Evolutionary conservation across 345 rosid species (phyloP), one percentile per base, ranked within the genome.

Genomic region (Abelmoschus esculentus): DNA sequence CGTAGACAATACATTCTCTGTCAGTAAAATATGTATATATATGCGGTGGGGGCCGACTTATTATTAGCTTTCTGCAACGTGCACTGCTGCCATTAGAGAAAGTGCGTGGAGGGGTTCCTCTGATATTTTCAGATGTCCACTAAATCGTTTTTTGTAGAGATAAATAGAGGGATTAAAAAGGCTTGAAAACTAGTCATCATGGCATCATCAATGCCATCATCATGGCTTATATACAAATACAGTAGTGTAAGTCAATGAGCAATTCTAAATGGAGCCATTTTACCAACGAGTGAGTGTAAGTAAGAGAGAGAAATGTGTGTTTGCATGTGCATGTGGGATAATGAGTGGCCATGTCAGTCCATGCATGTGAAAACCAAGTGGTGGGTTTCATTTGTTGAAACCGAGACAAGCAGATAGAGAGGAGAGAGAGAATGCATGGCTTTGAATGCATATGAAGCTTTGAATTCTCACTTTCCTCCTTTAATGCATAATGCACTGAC

Each of bases 321-420:
- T 70, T 70, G 73, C 66, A 70, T 70, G 57, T 70, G 66, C 73
- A 59, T 59, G 73, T 58, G 73, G 57, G 40, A 70, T 70, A 70
- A 70, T 70, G 73, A 59, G 73, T 70, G 73, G 66, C 73, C 5
- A 44, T 59, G 66, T 59, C 73, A 70, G 73, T 49, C 57, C 56
- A 70, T 70, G 73, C 73, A 70, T 70, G 73, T 70, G 66, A 58
- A 36, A 54, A 32, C 55, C 62, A 36, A 55, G 52, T 69, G 72
- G 72, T 22, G 46, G 38, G 63, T 15, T 58, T 28, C n/a, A 70
- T 42, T 70, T 70, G 38, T 54, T 57, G 65, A 70, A 58, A 42
- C 11, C 42, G 56, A 56, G 65, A 66, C 58, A 47, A 66, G 36
- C 56, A 47, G 19, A 66, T 11, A 34, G 42, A 70, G 42, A 40